Conservation (phyloP, 2,329 filamentous ascomycete genomes). For the Diaporthe vexans region DNA sequence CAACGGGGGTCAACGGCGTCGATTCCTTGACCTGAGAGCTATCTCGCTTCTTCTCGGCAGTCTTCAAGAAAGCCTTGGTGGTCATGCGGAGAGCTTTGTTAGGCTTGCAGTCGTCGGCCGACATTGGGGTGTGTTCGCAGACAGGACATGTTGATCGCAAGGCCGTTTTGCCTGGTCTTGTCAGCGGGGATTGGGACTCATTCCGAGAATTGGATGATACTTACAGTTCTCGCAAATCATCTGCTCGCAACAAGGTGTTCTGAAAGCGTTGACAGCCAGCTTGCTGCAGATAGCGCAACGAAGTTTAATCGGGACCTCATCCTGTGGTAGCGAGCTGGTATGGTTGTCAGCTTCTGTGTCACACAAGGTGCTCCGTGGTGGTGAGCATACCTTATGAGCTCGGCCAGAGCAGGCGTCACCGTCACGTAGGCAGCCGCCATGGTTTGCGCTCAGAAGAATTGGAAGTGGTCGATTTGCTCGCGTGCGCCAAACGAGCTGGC, state of each 20-base stretch:
- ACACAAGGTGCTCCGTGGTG: neutral
- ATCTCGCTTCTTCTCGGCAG: constrained; percentile 90
- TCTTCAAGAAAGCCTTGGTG: constrained; percentile 90
- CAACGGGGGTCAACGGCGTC: constrained; percentile 58
- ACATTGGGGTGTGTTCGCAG: constrained; percentile 92
- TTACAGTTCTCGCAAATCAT: constrained; percentile 92
- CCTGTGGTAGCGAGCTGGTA: constrained; percentile 78
- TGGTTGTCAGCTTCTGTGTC: constrained; percentile 40
- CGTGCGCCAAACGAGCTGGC: constrained; percentile 35
- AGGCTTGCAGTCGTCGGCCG: constrained; percentile 86
- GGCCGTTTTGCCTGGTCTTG: constrained; percentile 77
- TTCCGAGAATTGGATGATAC: neutral
- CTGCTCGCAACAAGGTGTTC: constrained; percentile 94
- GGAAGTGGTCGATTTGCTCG: constrained; percentile 20
- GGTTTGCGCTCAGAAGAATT: constrained; percentile 40
- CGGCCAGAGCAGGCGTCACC: constrained; percentile 66
- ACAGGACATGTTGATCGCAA: constrained; percentile 87
- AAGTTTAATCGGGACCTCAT: constrained; percentile 95
- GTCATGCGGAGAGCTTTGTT: constrained; percentile 95
- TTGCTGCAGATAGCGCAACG: constrained; percentile 95
- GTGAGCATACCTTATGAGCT: constrained; percentile 68
- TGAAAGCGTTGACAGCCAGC: constrained; percentile 90
- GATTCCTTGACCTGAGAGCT: constrained; percentile 68
- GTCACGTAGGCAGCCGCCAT: constrained; percentile 44
- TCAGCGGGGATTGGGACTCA: constrained; percentile 35